Percentiles rank a stretch among this genome's conserved stretches.
phyloP scores from a whole-genome alignment of 2,329 filamentous ascomycete species.

The Penicillium aurantiogriseum region DNA sequence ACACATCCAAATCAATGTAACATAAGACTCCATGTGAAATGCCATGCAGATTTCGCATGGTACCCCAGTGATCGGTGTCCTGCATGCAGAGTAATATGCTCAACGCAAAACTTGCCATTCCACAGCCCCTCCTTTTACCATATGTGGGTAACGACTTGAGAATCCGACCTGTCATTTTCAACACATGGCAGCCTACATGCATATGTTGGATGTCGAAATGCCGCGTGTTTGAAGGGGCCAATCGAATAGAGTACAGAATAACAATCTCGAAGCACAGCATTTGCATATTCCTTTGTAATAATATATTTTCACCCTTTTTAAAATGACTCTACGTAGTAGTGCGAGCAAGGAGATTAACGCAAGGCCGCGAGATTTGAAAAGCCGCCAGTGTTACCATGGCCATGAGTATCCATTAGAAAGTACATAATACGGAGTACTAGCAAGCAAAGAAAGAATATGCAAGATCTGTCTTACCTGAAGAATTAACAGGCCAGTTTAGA shows the following conservation, averaged over 20 bases:
- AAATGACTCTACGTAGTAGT: neutral
- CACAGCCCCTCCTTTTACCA: neutral
- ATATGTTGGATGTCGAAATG: slow-evolving; percentile 11
- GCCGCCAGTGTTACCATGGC: neutral
- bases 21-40: neutral
- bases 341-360: neutral
- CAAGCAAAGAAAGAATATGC: neutral
- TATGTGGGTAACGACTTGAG: slow-evolving; percentile 9
- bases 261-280: neutral
- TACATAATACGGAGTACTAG: neutral
- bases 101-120: neutral
- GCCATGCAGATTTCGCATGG: slow-evolving; percentile 9
- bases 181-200: slow-evolving; percentile 23
- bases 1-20: neutral
- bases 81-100: slow-evolving; percentile 18
- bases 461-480: neutral
- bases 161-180: slow-evolving; percentile 21
- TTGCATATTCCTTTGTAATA: neutral
- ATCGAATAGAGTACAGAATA: neutral
- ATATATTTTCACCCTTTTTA: neutral
- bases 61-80: slow-evolving; percentile 13
- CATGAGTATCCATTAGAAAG: neutral
- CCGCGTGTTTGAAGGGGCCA: slow-evolving; percentile 5
- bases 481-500: neutral
- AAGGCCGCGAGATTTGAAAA: neutral